These are phyloP conservation scores for Kluyveromyces sp. DNA, from an alignment of 1,139 yeast species.

Conservation along the genomic window DNA sequence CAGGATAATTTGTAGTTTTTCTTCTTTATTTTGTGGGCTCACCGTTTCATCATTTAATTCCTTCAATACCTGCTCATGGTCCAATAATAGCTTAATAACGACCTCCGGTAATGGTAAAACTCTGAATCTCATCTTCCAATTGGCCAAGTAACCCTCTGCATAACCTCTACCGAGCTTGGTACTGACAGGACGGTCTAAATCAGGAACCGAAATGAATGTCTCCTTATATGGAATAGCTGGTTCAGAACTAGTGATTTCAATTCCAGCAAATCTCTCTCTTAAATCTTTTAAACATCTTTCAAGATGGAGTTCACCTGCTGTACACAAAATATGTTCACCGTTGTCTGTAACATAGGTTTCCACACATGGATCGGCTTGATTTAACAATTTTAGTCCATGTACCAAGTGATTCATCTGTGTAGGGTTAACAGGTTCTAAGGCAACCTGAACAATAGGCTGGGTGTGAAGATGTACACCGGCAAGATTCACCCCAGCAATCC, in stretches of 20 bases:
- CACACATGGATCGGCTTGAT: conserved; percentile 90
- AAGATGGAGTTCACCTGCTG: conserved; percentile 92
- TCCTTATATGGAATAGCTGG: conserved; percentile 96
- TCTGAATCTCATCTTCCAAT: conserved; percentile 39
- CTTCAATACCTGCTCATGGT: conserved; percentile 38
- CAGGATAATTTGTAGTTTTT: conserved; percentile 29
- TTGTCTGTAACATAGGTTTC: conserved; percentile 78
- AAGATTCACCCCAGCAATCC: conserved; percentile 54
- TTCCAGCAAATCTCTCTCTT: conserved; percentile 85
- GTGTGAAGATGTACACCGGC: conserved; percentile 60
- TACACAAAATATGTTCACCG: conserved; percentile 85
- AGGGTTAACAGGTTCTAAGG: conserved; percentile 88
- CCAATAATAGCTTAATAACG: conserved; percentile 43
- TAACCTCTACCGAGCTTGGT: conserved; percentile 37
- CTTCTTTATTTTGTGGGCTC: conserved; percentile 17
- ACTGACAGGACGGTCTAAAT: conserved; percentile 39
- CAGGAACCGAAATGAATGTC: conserved; percentile 50
- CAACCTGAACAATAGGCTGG: conserved; percentile 88
- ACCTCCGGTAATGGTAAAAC: conserved; percentile 52
- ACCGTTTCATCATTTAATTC: conserved; percentile 22
- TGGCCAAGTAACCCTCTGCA: conserved; percentile 39
- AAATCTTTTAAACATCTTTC: conserved; percentile 87
- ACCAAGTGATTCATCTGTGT: conserved; percentile 68
- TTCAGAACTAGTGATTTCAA: conserved; percentile 77
- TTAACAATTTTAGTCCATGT: conserved; percentile 66